Conservation (phyloP, 148 eudicot genomes). For the Polygonum aviculare region DNA sequence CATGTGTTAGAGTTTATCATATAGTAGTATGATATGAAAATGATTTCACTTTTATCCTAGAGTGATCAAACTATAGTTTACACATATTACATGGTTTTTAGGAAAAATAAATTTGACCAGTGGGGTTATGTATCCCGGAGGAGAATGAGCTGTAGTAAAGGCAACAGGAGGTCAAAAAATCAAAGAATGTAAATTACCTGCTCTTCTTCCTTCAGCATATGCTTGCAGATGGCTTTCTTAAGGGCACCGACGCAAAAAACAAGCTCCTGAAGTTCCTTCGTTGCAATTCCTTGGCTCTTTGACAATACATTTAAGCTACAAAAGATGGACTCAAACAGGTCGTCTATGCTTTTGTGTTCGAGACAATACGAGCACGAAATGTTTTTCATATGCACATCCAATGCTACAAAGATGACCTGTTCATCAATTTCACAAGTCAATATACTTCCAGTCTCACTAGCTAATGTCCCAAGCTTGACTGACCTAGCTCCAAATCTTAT, state of each 20-base stretch:
- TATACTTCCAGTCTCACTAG: not conserved
- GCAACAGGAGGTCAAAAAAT: not conserved
- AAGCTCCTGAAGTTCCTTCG: constrained; percentile 47
- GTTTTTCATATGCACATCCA: constrained; percentile 56
- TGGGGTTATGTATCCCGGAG: not conserved
- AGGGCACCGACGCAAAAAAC: constrained; percentile 46
- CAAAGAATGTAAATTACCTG: constrained; percentile 36
- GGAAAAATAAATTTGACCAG: no score
- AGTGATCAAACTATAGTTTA: not conserved
- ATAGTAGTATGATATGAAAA: no score
- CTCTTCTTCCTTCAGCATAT: constrained; percentile 87
- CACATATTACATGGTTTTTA: not conserved
- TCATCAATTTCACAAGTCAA: constrained; percentile 2
- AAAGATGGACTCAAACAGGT: constrained; percentile 43
- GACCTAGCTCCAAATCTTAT: not conserved
- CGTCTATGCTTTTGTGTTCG: constrained; percentile 67
- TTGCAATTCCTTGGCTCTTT: constrained; percentile 25
- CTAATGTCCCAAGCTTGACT: not conserved
- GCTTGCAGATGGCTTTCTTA: constrained; percentile 42
- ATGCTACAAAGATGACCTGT: constrained; percentile 73
- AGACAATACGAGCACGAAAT: constrained; percentile 53
- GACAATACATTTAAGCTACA: constrained; percentile 35
- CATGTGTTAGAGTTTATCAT: no score
- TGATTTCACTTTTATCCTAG: no score
- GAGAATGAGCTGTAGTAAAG: not conserved